Conservation (phyloP, 768 basidiomycete species). For the Phanerodontia chrysosporium region DNA sequence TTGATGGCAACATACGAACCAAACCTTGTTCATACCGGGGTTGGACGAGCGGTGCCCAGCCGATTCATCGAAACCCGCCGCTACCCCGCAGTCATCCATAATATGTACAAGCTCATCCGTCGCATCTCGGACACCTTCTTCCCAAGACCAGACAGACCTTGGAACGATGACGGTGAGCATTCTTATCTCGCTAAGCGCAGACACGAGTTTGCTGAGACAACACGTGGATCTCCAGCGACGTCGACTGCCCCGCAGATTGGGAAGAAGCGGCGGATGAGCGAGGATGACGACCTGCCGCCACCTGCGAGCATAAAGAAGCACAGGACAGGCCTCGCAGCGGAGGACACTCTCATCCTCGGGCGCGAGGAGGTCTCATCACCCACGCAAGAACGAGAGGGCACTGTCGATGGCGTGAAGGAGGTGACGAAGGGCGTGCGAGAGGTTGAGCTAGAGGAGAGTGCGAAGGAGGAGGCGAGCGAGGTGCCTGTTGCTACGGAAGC, state of each 20-base stretch:
- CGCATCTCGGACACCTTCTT: conserved; percentile 68
- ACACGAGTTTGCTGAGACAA: neutral
- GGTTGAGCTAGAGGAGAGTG: conserved; percentile 53
- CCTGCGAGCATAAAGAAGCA: conserved; percentile 29
- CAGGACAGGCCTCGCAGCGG: conserved; percentile 32
- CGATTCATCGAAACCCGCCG: neutral
- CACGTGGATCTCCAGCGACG: conserved; percentile 44
- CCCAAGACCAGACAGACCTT: conserved; percentile 68
- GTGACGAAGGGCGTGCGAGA: conserved; percentile 68
- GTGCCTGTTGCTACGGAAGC: conserved; percentile 2
- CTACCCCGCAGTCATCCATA: neutral
- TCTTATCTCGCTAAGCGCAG: conserved; percentile 18
- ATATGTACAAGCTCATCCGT: conserved; percentile 68
- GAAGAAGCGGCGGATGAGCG: conserved; percentile 61
- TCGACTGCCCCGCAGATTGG: conserved; percentile 70
- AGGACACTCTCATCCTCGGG: conserved; percentile 33
- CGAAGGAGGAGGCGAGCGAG: conserved; percentile 8
- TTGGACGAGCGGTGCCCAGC: neutral
- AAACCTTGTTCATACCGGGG: neutral
- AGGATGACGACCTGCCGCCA: conserved; percentile 32
- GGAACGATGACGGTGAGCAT: conserved; percentile 71
- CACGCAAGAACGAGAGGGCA: conserved; percentile 5
- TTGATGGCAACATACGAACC: neutral
- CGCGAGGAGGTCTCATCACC: conserved; percentile 18
- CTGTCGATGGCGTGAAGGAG: conserved; percentile 53